phyloP scores from a whole-genome alignment of 2,329 filamentous ascomycete genomes.

The Byssoonygena ceratinophila region DNA sequence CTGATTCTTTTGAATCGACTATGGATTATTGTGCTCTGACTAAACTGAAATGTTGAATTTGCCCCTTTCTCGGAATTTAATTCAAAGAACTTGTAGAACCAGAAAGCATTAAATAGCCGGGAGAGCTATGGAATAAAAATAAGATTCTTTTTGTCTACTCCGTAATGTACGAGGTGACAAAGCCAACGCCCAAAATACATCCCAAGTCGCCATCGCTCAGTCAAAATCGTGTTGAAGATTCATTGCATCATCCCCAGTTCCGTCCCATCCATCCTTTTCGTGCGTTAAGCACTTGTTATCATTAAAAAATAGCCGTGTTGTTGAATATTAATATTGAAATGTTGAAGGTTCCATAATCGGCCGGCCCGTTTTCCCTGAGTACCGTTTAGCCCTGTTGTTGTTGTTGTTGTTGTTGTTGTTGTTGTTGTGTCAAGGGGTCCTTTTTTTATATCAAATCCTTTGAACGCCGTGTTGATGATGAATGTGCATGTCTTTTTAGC shows the following conservation, averaged over 20 bases:
- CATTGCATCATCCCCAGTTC: constrained; percentile 2
- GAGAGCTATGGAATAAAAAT: too few species aligned
- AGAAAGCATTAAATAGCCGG: too few species aligned
- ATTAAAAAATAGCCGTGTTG: not conserved
- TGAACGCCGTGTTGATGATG: constrained; percentile 1
- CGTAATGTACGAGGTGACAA: not conserved
- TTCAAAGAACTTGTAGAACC: too few species aligned
- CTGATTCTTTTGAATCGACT: not conserved
- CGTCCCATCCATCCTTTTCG: not conserved
- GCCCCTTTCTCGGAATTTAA: not conserved
- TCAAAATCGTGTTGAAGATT: constrained; percentile 14
- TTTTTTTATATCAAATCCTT: not conserved
- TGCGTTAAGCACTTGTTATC: not conserved
- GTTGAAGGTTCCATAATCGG: constrained; percentile 5
- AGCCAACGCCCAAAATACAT: not conserved
- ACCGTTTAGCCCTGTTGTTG: too few species aligned
- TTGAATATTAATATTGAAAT: constrained; percentile 11
- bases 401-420: too few species aligned
- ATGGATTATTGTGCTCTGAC: not conserved
- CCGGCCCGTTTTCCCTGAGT: not conserved
- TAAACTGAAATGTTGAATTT: constrained; percentile 1
- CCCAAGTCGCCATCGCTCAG: constrained; percentile 5
- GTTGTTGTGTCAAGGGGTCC: too few species aligned
- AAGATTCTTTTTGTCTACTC: too few species aligned
- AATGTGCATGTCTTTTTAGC: not conserved